phyloP scores from a whole-genome alignment of 495 filamentous ascomycete species.

The Penicillium egyptiacum region DNA sequence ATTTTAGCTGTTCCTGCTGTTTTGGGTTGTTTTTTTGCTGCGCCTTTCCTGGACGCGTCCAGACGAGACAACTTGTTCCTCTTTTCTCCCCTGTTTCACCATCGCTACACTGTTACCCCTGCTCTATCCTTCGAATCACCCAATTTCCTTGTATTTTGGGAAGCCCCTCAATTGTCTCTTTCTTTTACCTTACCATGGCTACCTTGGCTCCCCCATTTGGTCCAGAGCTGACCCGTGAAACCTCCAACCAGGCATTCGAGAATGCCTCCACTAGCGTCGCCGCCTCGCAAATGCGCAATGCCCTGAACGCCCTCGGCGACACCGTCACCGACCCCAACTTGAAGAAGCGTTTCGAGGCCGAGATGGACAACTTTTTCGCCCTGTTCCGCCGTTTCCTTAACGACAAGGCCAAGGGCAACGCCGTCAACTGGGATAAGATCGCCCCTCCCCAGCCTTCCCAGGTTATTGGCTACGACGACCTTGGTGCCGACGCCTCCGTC shows the following conservation, averaged over 20 bases:
- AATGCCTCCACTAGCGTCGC: constrained; percentile 98
- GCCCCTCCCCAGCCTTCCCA: constrained; percentile 85
- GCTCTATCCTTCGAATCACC: not conserved
- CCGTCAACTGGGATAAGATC: constrained; percentile 94
- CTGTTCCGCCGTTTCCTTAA: constrained; percentile 97
- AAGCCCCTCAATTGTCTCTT: not conserved
- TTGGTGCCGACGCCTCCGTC: constrained; percentile 82
- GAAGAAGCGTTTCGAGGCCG: constrained; percentile 94
- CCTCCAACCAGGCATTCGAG: constrained; percentile 78
- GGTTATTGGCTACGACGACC: constrained; percentile 88
- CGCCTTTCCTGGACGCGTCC: not conserved
- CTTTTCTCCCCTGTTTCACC: not conserved
- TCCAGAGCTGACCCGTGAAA: constrained; percentile 18
- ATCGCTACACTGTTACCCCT: constrained; percentile 2
- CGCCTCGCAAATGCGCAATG: constrained; percentile 98
- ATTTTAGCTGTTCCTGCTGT: not conserved
- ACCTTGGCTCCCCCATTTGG: not conserved
- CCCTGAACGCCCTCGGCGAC: constrained; percentile 87
- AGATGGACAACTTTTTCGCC: constrained; percentile 99
- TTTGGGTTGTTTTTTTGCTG: not conserved
- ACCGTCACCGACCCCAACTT: constrained; percentile 75
- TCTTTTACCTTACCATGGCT: constrained; percentile 8
- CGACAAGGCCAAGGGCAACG: constrained; percentile 97
- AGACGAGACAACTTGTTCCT: not conserved
- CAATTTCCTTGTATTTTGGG: not conserved